These are phyloP conservation scores for Argentina anserina DNA, from an alignment of 306 rosid genomes.

Conservation along the genomic window DNA sequence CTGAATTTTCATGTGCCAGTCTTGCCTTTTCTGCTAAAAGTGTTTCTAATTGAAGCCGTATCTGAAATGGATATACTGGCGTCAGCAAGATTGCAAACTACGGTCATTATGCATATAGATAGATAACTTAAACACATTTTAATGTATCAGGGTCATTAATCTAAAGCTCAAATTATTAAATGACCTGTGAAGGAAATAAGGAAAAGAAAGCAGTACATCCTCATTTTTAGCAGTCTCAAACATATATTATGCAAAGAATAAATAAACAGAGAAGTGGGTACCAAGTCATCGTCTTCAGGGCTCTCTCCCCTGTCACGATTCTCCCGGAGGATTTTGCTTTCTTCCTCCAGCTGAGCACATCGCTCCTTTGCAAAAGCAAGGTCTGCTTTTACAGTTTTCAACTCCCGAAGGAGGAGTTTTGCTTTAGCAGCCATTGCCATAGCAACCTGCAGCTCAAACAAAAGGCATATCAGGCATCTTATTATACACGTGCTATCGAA, in stretches of 20 bases:
- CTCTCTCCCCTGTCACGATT: slow-evolving; percentile 83
- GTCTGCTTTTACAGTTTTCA: slow-evolving; percentile 96
- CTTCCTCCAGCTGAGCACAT: slow-evolving; percentile 96
- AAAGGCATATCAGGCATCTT: slow-evolving; percentile 33
- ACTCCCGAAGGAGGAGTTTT: slow-evolving; percentile 92
- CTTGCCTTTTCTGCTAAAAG: slow-evolving; percentile 95
- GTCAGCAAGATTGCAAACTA: slow-evolving; percentile 8
- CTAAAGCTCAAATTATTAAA: background rate
- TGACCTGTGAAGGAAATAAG: background rate
- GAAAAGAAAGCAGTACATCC: slow-evolving; percentile 19
- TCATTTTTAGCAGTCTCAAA: slow-evolving; percentile 11
- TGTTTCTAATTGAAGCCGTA: slow-evolving; percentile 91
- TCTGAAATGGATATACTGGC: slow-evolving; percentile 43
- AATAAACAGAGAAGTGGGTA: slow-evolving; percentile 23
- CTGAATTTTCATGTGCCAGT: slow-evolving; percentile 85
- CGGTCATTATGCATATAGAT: background rate
- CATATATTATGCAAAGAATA: background rate
- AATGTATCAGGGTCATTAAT: background rate
- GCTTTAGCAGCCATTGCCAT: slow-evolving; percentile 99
- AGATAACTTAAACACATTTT: background rate
- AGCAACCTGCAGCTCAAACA: slow-evolving; percentile 67
- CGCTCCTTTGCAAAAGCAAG: slow-evolving; percentile 97
- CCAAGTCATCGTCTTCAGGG: slow-evolving; percentile 96
- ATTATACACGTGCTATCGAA: background rate
- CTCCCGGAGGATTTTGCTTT: slow-evolving; percentile 79